Base-by-base conservation (phyloP, 1,284 basidiomycete species). In the Tilletiaria anomala region DNA sequence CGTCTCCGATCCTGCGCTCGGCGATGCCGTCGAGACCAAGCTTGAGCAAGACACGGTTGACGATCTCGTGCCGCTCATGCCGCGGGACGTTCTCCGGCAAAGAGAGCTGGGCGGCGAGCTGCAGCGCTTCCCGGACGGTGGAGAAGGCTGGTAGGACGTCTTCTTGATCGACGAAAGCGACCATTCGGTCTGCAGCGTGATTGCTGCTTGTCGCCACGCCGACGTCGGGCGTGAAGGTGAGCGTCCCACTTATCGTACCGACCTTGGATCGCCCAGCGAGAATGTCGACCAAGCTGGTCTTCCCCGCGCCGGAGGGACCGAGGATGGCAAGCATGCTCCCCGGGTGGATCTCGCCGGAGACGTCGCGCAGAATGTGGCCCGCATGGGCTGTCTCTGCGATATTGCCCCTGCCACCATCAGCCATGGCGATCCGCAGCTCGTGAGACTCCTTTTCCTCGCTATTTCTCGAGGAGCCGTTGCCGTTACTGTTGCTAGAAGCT, bases 121-220 rank as follows among this genome's bases (percentile, higher is more conserved):
- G 38, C 1, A 60, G 47, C 3, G 55, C 49, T 44, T 60, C 57
- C 15, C 53, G 49, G 3, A 58, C 55, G 5, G 57, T 60, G 10
- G 51, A 50, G 32, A 47, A 50, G 4, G 47, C 49, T 1, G 55
- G 57, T 16, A 60, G 35, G 5, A 47, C 43, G 35, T 60, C 57
- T 10, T 57, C 53, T 26, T 60, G 57, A 19, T 58, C 55, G 17
- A 60, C 56, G 36, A 56, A 53, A 5, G 46, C 55, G 21, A 60
- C 44, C 4, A 41, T 16, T 10, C 50, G 49, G n/a, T n/a, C n/a
- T n/a, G n/a, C n/a, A n/a, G n/a, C n/a, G 14, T 46, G 41, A 16
- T 37, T 38, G 2, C 37, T 18, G 0, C 20, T 33, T n/a, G n/a
- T n/a, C n/a, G n/a, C n/a, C n/a, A n/a, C n/a, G n/a, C n/a, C n/a